Evolutionary conservation across 1,284 basidiomycete genomes (phyloP).

Genomic region (Rhodotorula glutinis): DNA sequence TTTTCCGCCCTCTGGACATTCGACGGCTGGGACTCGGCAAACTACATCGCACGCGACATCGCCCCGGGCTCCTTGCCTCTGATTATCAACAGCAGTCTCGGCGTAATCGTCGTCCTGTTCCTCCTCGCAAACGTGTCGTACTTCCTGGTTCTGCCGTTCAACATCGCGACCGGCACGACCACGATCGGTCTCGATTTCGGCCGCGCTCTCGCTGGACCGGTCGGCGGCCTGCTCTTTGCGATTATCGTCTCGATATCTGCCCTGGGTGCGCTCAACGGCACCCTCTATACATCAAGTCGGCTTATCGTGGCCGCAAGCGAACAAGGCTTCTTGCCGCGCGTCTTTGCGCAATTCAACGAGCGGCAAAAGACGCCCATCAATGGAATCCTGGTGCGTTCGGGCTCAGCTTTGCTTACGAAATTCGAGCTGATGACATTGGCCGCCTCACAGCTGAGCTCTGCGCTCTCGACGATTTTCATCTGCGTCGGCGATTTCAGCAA

Average conservation of each 20-base stretch:
- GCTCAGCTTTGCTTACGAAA: no score
- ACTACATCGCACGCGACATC: conserved; percentile 48
- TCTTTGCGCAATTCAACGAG: conserved; percentile 72
- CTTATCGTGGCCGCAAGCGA: conserved; percentile 83
- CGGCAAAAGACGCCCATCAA: conserved; percentile 77
- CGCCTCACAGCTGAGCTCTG: conserved; percentile 59
- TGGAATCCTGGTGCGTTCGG: conserved; percentile 58
- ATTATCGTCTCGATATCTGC: conserved; percentile 89
- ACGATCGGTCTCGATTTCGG: conserved; percentile 90
- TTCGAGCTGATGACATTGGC: no score
- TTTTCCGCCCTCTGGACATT: conserved; percentile 85
- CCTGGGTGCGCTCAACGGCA: conserved; percentile 85
- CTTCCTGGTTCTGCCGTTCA: conserved; percentile 77
- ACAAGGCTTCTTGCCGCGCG: conserved; percentile 77
- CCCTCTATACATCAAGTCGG: conserved; percentile 76
- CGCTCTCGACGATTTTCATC: conserved; percentile 71
- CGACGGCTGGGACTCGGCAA: conserved; percentile 58
- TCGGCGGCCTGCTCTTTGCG: conserved; percentile 83
- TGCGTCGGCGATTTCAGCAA: conserved; percentile 72
- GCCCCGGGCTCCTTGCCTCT: conserved; percentile 31
- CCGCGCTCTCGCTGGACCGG: conserved; percentile 72
- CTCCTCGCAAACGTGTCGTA: conserved; percentile 75
- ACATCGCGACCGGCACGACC: conserved; percentile 47
- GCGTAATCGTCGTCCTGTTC: conserved; percentile 61
- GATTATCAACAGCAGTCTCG: conserved; percentile 81